Percentiles rank a stretch among this genome's conserved stretches.
These are phyloP conservation scores for Ceratocystis destructans DNA, from an alignment of 2,329 filamentous ascomycete species.

Conservation along the genomic window DNA sequence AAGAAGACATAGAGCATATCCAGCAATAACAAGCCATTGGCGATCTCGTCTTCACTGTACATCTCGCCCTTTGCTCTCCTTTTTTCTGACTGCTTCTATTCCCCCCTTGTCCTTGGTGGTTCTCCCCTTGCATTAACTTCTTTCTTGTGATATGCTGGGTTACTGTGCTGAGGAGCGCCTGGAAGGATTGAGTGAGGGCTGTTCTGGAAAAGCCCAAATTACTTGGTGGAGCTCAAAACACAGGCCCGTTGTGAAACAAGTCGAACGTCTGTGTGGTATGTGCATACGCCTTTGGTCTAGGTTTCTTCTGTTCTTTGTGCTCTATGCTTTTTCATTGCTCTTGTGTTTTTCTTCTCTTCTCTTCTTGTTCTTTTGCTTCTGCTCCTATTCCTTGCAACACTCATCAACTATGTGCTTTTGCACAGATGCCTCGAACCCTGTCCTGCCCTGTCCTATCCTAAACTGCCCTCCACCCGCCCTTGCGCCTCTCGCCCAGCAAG, in stretches of 20 bases:
- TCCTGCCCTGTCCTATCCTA: background rate
- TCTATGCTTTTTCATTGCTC: background rate
- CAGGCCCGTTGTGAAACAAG: conserved; percentile 1
- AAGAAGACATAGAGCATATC: too few relatives aligned
- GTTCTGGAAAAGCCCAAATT: conserved; percentile 5
- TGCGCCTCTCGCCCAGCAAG: too few relatives aligned
- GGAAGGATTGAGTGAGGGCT: background rate
- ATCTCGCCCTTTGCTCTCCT: background rate
- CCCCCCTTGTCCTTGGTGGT: background rate
- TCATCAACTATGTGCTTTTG: background rate
- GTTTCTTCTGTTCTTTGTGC: background rate
- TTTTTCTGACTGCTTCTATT: background rate
- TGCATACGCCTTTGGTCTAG: too few relatives aligned
- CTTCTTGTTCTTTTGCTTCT: background rate
- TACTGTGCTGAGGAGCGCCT: background rate
- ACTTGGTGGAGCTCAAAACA: background rate
- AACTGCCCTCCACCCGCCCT: background rate
- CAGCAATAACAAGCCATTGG: too few relatives aligned
- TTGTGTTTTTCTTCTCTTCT: background rate
- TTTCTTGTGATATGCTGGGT: background rate
- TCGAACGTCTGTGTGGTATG: background rate
- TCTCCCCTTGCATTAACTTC: background rate
- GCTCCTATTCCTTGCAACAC: background rate
- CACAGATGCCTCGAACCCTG: background rate
- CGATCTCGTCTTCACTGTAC: too few relatives aligned